Conservation (phyloP, 176 grass and related monocot species). For the Olyra latifolia region DNA sequence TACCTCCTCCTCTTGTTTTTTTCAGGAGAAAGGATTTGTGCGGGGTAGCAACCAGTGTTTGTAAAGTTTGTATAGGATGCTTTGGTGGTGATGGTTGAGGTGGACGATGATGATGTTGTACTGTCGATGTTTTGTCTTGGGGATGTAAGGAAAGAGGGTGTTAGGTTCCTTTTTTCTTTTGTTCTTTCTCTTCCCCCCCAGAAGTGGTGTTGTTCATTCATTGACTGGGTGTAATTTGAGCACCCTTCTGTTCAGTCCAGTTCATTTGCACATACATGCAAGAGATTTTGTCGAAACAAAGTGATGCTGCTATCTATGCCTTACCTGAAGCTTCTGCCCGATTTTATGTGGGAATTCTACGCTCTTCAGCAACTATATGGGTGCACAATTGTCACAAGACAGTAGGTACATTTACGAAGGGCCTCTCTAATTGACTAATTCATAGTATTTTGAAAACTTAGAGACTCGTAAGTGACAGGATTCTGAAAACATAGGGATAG, state of each 20-base stretch:
- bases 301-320: not conserved
- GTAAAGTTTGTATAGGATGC: conserved; percentile 85
- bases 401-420: too few relatives aligned
- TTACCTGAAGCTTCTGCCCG: not conserved
- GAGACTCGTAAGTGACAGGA: too few relatives aligned
- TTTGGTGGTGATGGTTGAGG: conserved; percentile 44
- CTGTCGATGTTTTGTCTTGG: conserved; percentile 30
- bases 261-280: conserved; percentile 42
- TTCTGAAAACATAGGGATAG: too few relatives aligned
- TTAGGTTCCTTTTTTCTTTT: conserved; percentile 49
- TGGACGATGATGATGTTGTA: conserved; percentile 41
- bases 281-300: conserved; percentile 33
- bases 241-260: conserved; percentile 46
- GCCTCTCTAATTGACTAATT: too few relatives aligned
- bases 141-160: conserved; percentile 38
- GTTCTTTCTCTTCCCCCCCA: not conserved
- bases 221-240: conserved; percentile 80
- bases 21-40: conserved; percentile 49
- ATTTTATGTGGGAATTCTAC: not conserved
- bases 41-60: conserved; percentile 51
- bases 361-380: not conserved
- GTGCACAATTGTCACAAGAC: not conserved
- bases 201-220: conserved; percentile 64
- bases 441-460: too few relatives aligned
- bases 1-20: conserved; percentile 55